phyloP scores from a whole-genome alignment of 257 asterid species.

The Solanum tarijense region DNA sequence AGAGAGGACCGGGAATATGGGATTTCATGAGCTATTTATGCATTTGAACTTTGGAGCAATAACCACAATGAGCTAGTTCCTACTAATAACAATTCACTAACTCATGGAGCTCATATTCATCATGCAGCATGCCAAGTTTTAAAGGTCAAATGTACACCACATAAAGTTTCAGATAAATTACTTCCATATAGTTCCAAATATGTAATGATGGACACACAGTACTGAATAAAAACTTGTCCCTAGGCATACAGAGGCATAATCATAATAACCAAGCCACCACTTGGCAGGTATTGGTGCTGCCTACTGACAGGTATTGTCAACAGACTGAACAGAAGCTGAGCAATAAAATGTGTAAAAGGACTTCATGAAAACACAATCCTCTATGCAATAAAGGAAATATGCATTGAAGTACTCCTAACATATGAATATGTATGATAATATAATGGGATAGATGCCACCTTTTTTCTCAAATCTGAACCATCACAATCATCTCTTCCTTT shows the following conservation, averaged over 20 bases:
- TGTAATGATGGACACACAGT: neutral
- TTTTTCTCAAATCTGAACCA: conserved; percentile 41
- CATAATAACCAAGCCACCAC: neutral
- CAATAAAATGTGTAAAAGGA: neutral
- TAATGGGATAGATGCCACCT: conserved; percentile 19
- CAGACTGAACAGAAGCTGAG: neutral
- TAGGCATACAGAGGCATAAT: neutral
- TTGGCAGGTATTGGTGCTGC: neutral
- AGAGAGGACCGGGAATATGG: neutral
- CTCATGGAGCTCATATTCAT: neutral
- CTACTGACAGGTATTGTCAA: neutral
- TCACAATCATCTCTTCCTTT: conserved; percentile 24
- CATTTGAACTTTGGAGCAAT: neutral
- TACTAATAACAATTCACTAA: neutral
- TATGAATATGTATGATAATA: neutral
- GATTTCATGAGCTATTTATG: neutral
- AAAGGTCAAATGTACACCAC: neutral
- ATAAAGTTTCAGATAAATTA: neutral
- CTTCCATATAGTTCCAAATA: neutral
- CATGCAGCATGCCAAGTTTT: neutral
- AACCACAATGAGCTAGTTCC: neutral
- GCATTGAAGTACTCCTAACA: neutral
- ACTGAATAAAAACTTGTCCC: neutral
- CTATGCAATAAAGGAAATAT: neutral
- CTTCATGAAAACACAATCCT: neutral